A percentile compares a stretch with the other conserved stretches of the same genome.
phyloP scores from a whole-genome alignment of 345 rosid species.

The Eucalyptus polybractea region DNA sequence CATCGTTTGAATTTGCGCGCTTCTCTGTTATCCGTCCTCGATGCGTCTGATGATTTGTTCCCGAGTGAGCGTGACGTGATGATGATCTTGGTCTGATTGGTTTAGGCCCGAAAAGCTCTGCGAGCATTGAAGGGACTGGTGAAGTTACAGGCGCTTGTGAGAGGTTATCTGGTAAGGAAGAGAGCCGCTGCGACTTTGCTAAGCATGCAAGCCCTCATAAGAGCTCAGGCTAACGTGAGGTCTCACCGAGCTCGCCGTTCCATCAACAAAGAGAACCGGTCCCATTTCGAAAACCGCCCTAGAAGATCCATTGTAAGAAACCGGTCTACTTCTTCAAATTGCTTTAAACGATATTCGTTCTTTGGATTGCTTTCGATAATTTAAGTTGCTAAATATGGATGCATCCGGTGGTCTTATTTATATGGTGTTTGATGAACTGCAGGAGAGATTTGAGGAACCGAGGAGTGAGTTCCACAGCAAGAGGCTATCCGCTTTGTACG shows the following conservation, averaged over 20 bases:
- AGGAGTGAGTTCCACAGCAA: constrained; percentile 31
- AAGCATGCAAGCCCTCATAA: constrained; percentile 56
- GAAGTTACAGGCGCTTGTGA: constrained; percentile 67
- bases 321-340: neutral
- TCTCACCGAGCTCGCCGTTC: constrained; percentile 30
- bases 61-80: neutral
- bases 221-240: constrained; percentile 46
- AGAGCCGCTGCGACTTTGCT: constrained; percentile 48
- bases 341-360: neutral
- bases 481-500: constrained; percentile 11
- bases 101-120: constrained; percentile 65
- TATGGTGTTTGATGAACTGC: neutral
- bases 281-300: constrained; percentile 6
- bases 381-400: neutral
- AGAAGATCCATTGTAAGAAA: constrained; percentile 32
- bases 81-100: neutral
- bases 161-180: constrained; percentile 73
- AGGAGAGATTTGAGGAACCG: constrained; percentile 32
- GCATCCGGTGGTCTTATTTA: neutral
- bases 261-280: constrained; percentile 25
- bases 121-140: constrained; percentile 76
- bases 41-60: neutral
- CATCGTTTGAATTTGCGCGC: neutral
- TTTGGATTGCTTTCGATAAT: neutral
- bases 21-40: neutral